Base-by-base conservation (phyloP, 257 asterid species). In the Penstemon newberryi region DNA sequence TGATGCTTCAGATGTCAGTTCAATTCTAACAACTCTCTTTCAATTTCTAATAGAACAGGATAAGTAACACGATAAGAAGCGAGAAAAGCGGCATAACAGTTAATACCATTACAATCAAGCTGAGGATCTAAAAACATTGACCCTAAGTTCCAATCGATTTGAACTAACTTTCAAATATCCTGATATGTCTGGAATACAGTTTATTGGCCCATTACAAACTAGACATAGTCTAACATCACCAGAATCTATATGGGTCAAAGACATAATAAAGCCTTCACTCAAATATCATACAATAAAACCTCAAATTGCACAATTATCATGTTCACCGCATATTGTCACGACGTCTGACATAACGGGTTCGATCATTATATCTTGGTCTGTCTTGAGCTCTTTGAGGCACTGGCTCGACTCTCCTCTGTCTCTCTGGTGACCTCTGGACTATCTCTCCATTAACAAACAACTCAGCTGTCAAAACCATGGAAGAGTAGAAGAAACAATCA, bases 391-490 rank as follows among this genome's bases (percentile, higher is more conserved):
- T 84, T 72, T 89, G 96, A 58, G 96, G 95, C 73, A 89, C 92
- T 12, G 98, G 98, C 81, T 87, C 92, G 42, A 92, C 98, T 71
- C 98, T 86, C 87, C 90, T 87, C 63, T 92, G 96, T 70, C 98
- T 83, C 87, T 89, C 98, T 0, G 98, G 98, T 25, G 98, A 92
- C 60, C 98, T 84, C 62, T 86, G 94, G 38, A 92, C 98, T 43
- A 92, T 92, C 80, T 92, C 96, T 54, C 98, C 98, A 54, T 89
- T 87, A 37, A 92, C 96, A 38, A 74, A 84, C 72, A 92, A 81
- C 78, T 92, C 98, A 71, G 98, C 98, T 92, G 87, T 55, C 40
- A 61, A 62, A 52, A 45, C 52, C 65, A 54, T 15, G 52, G 55
- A 66, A 71, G 33, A 5, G 6, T 13, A n/a, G 51, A 18, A 46